Conservation (phyloP, 768 basidiomycete genomes). For the Mycena kentingensis region DNA sequence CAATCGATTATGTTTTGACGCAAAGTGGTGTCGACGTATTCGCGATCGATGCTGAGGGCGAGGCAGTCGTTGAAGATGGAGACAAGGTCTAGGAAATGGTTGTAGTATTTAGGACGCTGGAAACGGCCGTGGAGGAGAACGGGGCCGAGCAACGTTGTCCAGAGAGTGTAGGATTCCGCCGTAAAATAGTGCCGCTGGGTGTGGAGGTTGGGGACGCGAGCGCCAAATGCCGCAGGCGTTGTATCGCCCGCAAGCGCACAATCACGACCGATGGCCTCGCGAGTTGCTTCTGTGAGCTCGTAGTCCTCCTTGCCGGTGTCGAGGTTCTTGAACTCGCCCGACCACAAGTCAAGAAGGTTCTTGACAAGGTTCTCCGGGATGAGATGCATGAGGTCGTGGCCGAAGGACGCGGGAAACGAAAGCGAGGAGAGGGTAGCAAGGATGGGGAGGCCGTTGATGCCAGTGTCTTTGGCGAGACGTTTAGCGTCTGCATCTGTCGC, state of each 20-base stretch:
- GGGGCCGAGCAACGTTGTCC: background rate
- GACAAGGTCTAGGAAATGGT: background rate
- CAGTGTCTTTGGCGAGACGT: slow-evolving; percentile 29
- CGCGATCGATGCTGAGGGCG: background rate
- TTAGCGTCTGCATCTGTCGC: slow-evolving; percentile 22
- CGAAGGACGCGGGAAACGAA: slow-evolving; percentile 41
- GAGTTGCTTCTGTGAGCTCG: background rate
- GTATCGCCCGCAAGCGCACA: background rate
- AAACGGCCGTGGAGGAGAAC: background rate
- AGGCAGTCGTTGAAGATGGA: slow-evolving; percentile 3
- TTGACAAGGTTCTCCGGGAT: slow-evolving; percentile 46
- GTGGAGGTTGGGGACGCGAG: background rate
- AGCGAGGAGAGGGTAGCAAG: slow-evolving; percentile 35
- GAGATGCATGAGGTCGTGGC: slow-evolving; percentile 54
- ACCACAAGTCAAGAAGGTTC: slow-evolving; percentile 45
- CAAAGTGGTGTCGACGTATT: background rate
- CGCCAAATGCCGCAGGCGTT: background rate
- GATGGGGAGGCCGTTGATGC: slow-evolving; percentile 37
- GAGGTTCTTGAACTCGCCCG: slow-evolving; percentile 43
- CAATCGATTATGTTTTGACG: background rate
- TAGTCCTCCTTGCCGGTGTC: slow-evolving; percentile 34
- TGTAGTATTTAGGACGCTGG: background rate
- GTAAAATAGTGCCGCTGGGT: background rate
- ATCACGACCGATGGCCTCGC: background rate
- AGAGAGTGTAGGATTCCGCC: background rate